These are phyloP conservation scores for Pelagomonas calceolata DNA, from an alignment of 108 stramenopile genomes.

Conservation along the genomic window DNA sequence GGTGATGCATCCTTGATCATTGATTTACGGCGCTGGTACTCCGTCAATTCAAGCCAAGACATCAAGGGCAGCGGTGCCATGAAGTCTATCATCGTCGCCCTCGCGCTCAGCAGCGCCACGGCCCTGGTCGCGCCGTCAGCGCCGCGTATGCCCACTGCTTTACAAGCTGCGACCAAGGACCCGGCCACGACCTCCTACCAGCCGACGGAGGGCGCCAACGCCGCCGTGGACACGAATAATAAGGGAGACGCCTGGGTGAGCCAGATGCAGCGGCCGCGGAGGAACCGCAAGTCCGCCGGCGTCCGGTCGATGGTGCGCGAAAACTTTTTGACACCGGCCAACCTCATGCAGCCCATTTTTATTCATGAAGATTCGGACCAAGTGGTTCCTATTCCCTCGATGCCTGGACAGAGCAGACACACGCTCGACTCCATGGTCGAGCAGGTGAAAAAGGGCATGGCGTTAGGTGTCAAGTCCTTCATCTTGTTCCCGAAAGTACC, in stretches of 20 bases:
- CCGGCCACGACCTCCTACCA: too few species aligned
- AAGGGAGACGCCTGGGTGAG: constrained; percentile 28
- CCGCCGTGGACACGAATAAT: constrained; percentile 27
- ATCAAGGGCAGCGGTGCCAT: too few species aligned
- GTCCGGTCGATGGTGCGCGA: constrained; percentile 90
- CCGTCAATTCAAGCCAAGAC: too few species aligned
- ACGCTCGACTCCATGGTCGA: constrained; percentile 68
- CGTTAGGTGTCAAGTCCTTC: constrained; percentile 76
- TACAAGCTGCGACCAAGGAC: too few species aligned
- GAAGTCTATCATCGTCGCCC: too few species aligned
- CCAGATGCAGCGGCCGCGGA: constrained; percentile 64
- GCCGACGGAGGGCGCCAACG: neutral
- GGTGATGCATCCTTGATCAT: too few species aligned
- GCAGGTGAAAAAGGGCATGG: constrained; percentile 75
- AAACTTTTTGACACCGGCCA: constrained; percentile 78
- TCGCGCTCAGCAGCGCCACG: too few species aligned
- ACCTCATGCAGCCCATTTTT: constrained; percentile 96
- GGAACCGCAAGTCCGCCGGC: constrained; percentile 83
- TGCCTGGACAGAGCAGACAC: constrained; percentile 90
- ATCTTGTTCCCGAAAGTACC: constrained; percentile 90
- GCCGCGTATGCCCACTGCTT: too few species aligned
- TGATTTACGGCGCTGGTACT: too few species aligned
- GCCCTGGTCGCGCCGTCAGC: too few species aligned
- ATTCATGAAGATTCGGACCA: constrained; percentile 87
- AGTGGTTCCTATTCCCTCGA: constrained; percentile 68